Evolutionary conservation across 2,329 filamentous ascomycete species (phyloP).

Genomic region (Phialocephala subalpina): DNA sequence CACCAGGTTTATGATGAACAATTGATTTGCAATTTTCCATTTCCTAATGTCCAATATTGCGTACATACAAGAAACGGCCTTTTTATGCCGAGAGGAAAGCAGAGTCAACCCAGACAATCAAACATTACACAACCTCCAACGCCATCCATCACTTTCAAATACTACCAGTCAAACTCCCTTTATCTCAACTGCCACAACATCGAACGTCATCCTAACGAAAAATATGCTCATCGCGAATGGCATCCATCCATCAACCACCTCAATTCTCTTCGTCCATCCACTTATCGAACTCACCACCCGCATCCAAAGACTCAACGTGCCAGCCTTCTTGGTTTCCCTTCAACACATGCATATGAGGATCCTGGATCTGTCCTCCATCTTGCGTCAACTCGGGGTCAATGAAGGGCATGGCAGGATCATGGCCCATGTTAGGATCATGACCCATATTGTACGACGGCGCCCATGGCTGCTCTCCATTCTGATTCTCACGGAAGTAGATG

Average conservation of each 20-base stretch:
- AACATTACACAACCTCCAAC: constrained; percentile 25
- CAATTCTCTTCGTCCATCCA: constrained; percentile 38
- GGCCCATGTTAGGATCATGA: constrained; percentile 29
- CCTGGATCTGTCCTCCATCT: constrained; percentile 38
- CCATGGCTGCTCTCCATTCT: constrained; percentile 36
- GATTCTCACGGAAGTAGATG: constrained; percentile 36
- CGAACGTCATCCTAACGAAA: not conserved
- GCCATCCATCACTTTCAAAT: constrained; percentile 27
- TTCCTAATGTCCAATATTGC: not conserved
- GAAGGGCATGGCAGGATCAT: constrained; percentile 34
- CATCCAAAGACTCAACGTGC: constrained; percentile 42
- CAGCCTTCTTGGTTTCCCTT: constrained; percentile 42
- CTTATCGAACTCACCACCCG: constrained; percentile 43
- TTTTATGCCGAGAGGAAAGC: constrained; percentile 8
- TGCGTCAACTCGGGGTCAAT: constrained; percentile 35
- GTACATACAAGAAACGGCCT: constrained; percentile 24
- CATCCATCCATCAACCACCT: not conserved
- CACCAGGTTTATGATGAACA: not conserved
- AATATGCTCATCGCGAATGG: not conserved
- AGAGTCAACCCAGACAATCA: constrained; percentile 12
- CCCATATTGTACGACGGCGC: constrained; percentile 26
- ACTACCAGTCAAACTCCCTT: constrained; percentile 13
- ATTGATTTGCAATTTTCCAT: constrained; percentile 12
- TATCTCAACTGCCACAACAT: constrained; percentile 11
- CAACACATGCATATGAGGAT: constrained; percentile 41